phyloP scores from a whole-genome alignment of 495 filamentous ascomycete species.

The Aspergillus taichungensis region DNA sequence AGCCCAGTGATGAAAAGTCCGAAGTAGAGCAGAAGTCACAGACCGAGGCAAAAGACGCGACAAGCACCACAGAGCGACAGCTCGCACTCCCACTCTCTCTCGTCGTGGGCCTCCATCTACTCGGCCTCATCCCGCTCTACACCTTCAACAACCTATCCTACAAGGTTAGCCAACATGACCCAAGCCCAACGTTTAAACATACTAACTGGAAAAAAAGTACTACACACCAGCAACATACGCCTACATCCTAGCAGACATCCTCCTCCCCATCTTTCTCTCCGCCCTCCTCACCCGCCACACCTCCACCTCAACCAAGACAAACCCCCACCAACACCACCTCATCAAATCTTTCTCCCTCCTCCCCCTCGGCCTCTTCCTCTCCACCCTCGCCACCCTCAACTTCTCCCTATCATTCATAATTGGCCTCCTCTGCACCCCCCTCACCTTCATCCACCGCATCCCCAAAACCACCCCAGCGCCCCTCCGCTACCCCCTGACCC shows the following conservation, averaged over 20 bases:
- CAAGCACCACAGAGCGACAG: constrained; percentile 51
- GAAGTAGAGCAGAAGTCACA: constrained; percentile 2
- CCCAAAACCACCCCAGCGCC: constrained; percentile 12
- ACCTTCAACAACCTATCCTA: constrained; percentile 69
- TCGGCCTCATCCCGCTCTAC: constrained; percentile 78
- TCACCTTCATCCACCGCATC: constrained; percentile 59
- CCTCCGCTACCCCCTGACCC: constrained; percentile 16
- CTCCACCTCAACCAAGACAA: constrained; percentile 31
- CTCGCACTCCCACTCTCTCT: constrained; percentile 71
- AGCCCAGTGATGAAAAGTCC: constrained; percentile 10
- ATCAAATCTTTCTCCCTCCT: constrained; percentile 89
- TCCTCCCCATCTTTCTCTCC: constrained; percentile 49
- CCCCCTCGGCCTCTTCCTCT: constrained; percentile 81
- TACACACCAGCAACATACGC: constrained; percentile 41
- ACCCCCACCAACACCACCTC: constrained; percentile 61
- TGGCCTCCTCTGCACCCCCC: constrained; percentile 65
- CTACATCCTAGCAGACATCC: constrained; percentile 48
- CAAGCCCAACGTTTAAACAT: constrained; percentile 3
- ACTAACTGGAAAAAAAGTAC: constrained; percentile 34
- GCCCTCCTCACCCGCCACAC: constrained; percentile 45
- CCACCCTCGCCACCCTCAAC: constrained; percentile 89
- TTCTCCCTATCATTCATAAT: constrained; percentile 86
- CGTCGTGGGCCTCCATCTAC: constrained; percentile 60
- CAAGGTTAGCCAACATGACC: constrained; percentile 38
- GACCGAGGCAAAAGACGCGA: constrained; percentile 10